Base-by-base conservation (phyloP, 805 yeast species). In the Blastobotrys terrestris region DNA sequence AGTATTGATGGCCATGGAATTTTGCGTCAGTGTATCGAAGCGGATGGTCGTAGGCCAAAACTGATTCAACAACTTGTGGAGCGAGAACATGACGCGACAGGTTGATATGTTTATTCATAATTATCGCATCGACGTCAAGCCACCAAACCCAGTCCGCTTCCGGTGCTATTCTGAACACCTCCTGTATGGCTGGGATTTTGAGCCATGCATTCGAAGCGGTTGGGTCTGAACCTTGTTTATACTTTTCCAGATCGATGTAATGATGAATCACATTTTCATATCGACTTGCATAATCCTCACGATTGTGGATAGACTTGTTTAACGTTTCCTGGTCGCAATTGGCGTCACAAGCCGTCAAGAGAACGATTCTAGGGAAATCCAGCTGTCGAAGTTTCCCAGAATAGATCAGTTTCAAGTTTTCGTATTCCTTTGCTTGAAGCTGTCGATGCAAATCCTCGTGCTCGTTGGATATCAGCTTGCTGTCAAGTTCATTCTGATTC, bases 81-180 rank as follows among this genome's bases (percentile, higher is more conserved):
- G 58, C 50, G 11, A 69, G 56, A 2, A 70, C 19, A 42, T 66
- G 65, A 8, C 53, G 44, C 3, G 60, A 65, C 4, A 69, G 51
- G 20, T 64, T 66, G 18, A 63, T 21, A 5, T 58, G 41, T 3
- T 63, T 62, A 45, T 68, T 66, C 65, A 67, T 67, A 49, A 69
- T 63, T 21, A 69, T 57, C 13, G 66, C 64, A 39, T 69, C 73
- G 5, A 62, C 58, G 52, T 70, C 73, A 19, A 69, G 59, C 72
- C 72, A 69, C 70, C 71, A 70, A 22, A 70, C 58, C 73, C 73
- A 69, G 49, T 69, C 68, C 16, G 64, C 71, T 2, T 63, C 59
- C 3, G 72, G 71, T 51, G 65, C 50, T 21, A 41, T 43, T 13
- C 56, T 60, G 43, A 68, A 66, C 3, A 69, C 63, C 13, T 64